phyloP scores from a whole-genome alignment of 257 asterid species.

The Solanum arcanum region DNA sequence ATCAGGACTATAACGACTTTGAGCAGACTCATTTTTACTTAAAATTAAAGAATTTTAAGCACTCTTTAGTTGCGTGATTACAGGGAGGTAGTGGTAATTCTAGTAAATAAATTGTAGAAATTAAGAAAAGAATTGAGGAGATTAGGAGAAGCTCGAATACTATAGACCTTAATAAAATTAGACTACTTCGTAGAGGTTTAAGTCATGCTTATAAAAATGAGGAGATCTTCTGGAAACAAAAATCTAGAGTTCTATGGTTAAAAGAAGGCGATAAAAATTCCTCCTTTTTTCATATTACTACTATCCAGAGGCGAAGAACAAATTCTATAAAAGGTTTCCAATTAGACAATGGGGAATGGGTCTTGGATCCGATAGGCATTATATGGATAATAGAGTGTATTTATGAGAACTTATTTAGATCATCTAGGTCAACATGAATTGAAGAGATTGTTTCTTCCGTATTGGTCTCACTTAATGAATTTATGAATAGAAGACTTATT shows the following conservation, averaged over 20 bases:
- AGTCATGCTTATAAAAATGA: not conserved
- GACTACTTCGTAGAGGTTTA: not conserved
- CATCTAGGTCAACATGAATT: not conserved
- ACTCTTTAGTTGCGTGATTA: not conserved
- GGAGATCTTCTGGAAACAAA: not conserved
- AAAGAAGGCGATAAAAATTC: not conserved
- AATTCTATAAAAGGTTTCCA: not conserved
- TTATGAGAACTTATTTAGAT: not conserved
- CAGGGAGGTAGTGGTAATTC: not conserved
- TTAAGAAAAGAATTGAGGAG: not conserved
- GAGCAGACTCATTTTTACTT: not conserved
- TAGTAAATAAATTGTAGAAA: not conserved
- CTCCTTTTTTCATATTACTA: not conserved
- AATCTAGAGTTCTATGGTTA: not conserved
- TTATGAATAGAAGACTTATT: not conserved
- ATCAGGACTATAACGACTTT: not conserved
- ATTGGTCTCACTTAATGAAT: not conserved
- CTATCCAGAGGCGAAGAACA: not conserved
- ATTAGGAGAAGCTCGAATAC: not conserved
- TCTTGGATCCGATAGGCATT: not conserved
- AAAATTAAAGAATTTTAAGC: not conserved
- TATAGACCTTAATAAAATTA: not conserved
- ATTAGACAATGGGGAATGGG: not conserved
- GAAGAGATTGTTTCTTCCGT: not conserved
- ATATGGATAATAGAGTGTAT: not conserved